Evolutionary conservation across 176 grass and related monocot species (phyloP).

Genomic region (bread wheat (Triticum aestivum)): DNA sequence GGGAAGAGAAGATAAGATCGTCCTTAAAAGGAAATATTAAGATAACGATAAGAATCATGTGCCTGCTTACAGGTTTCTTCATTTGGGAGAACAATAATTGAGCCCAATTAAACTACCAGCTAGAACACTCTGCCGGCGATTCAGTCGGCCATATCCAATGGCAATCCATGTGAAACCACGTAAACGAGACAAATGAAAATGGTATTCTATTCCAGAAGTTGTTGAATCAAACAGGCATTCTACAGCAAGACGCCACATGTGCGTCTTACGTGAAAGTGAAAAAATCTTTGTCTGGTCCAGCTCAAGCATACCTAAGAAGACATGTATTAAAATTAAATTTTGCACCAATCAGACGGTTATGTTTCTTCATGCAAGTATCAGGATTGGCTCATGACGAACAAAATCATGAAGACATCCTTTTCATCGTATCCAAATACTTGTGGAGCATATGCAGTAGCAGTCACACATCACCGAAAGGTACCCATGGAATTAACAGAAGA

Average conservation of each 20-base stretch:
- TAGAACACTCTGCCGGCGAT: neutral
- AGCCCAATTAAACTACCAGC: conserved; percentile 28
- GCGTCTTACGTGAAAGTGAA: neutral
- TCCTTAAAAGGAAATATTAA: conserved; percentile 39
- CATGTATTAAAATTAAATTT: conserved; percentile 14
- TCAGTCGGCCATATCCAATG: conserved; percentile 15
- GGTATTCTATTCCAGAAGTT: conserved; percentile 35
- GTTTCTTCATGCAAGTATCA: conserved; percentile 27
- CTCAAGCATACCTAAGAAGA: conserved; percentile 2
- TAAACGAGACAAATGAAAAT: conserved; percentile 1
- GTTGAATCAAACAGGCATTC: conserved; percentile 2
- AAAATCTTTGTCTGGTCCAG: conserved; percentile 28
- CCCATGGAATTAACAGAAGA: neutral
- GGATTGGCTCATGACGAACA: conserved; percentile 6
- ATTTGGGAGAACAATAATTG: conserved; percentile 38
- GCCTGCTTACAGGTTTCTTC: conserved; percentile 31
- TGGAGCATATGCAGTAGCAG: neutral
- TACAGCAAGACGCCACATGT: conserved; percentile 36
- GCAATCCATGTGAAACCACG: conserved; percentile 36
- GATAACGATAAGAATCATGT: conserved; percentile 57
- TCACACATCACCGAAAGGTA: conserved; percentile 4
- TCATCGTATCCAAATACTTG: conserved; percentile 9
- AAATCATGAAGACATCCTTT: conserved; percentile 12
- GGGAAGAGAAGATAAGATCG: conserved; percentile 55
- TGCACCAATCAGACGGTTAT: neutral